Base-by-base conservation (phyloP, 148 eudicot species). In the Pouteria glomerata region DNA sequence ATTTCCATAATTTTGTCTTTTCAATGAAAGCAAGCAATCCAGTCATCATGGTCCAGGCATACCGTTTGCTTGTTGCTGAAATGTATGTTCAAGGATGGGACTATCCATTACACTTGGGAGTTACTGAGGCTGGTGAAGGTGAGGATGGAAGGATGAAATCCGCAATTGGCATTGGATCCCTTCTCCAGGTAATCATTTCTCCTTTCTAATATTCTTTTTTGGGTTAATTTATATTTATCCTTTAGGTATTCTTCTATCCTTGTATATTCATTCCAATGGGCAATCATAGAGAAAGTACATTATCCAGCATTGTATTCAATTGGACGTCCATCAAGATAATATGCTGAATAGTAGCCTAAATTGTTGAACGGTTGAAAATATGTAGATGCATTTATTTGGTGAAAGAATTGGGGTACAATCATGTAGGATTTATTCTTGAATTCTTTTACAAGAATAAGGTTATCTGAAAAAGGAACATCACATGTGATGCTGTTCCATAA, bases 21-120 rank as follows among this genome's bases (percentile, higher is more conserved):
- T 94, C 98, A 65, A 94, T 94, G 98, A 94, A 91, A 85, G 98
- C 98, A 37, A 94, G 98, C 90, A 91, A 94, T 81, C 98, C 98
- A 41, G 98, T 94, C 52, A 61, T 94, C 74, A 94, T 94, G 98
- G 98, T 94, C 73, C 91, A 89, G 76, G 97, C 97, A 63, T 94
- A 94, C 76, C 92, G 98, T 66, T 82, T 94, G 74, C 89, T 94
- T 69, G 90, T 89, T 56, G 93, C 98, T 35, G 97, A 94, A 88
- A 94, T 94, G 98, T 81, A 89, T 80, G 87, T 91, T 69, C 90
- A 74, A 75, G 97, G 98, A 55, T 94, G 98, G 98, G 96, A 94
- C 76, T 94, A 94, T 75, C 98, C 97, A 26, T 80, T 94, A 57
- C 98, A 91, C 69, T 81, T 94, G 81, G 98, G 98, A 78, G 98